phyloP scores from a whole-genome alignment of 1,139 yeast species.

The Sugiyamaella japonica region DNA sequence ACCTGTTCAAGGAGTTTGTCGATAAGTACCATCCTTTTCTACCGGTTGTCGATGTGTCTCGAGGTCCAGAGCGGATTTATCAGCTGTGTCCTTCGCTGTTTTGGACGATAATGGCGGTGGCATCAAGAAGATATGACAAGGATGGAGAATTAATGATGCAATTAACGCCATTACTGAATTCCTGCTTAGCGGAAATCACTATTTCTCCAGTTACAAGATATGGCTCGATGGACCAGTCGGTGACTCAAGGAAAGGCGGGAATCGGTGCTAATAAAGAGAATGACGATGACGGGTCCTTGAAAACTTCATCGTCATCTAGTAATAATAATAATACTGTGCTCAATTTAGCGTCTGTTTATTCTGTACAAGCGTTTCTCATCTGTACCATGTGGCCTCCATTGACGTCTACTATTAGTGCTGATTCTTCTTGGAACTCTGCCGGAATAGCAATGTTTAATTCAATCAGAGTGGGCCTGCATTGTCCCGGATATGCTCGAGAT shows the following conservation, averaged over 20 bases:
- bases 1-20: constrained; percentile 71
- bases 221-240: constrained; percentile 48
- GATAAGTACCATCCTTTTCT: constrained; percentile 75
- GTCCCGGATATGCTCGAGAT: constrained; percentile 62
- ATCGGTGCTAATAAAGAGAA: not conserved
- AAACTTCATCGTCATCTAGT: constrained; percentile 37
- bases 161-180: constrained; percentile 69
- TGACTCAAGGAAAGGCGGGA: constrained; percentile 13
- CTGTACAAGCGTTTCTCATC: constrained; percentile 87
- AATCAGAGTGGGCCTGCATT: constrained; percentile 83
- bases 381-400: constrained; percentile 96
- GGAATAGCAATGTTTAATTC: constrained; percentile 93
- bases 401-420: constrained; percentile 90
- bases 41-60: constrained; percentile 79
- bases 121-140: constrained; percentile 59
- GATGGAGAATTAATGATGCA: constrained; percentile 48
- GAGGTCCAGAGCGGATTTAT: constrained; percentile 81
- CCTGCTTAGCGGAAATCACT: constrained; percentile 79
- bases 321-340: constrained; percentile 69
- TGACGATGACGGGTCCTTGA: not conserved
- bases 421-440: constrained; percentile 91
- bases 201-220: constrained; percentile 87
- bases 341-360: constrained; percentile 89
- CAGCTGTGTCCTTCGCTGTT: constrained; percentile 81
- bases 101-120: constrained; percentile 90